phyloP scores from a whole-genome alignment of 2,329 filamentous ascomycete species.

The Fusarium globosum region DNA sequence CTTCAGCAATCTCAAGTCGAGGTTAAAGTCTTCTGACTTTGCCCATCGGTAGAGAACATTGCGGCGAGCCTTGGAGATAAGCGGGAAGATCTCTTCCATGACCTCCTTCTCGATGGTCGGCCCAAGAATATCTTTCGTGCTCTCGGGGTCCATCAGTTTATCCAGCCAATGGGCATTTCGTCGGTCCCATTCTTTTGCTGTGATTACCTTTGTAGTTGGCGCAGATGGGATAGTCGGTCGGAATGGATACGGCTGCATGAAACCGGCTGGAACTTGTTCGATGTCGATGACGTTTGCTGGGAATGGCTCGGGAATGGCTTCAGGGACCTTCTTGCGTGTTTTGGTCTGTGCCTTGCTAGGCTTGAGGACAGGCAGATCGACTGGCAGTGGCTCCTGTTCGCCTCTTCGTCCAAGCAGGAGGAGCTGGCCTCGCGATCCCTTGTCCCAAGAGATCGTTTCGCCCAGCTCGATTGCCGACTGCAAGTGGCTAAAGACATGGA shows the following conservation, averaged over 20 bases:
- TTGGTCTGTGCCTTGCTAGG: background rate
- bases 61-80: background rate
- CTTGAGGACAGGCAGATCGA: background rate
- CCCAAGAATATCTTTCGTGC: background rate
- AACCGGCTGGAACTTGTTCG: rapidly evolving
- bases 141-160: background rate
- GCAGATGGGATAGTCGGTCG: background rate
- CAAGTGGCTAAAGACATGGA: background rate
- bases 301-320: rapidly evolving
- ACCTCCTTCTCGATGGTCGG: background rate
- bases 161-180: background rate
- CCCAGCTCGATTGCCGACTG: background rate
- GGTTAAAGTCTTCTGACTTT: background rate
- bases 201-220: rapidly evolving
- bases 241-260: background rate
- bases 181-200: background rate
- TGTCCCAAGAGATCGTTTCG: background rate
- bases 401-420: background rate
- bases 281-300: rapidly evolving
- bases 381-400: rapidly evolving
- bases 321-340: no score
- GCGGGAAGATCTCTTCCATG: background rate
- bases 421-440: background rate
- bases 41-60: background rate
- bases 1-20: rapidly evolving